Evolutionary conservation across 345 rosid genomes (phyloP).

Genomic region (Citrus inodora): DNA sequence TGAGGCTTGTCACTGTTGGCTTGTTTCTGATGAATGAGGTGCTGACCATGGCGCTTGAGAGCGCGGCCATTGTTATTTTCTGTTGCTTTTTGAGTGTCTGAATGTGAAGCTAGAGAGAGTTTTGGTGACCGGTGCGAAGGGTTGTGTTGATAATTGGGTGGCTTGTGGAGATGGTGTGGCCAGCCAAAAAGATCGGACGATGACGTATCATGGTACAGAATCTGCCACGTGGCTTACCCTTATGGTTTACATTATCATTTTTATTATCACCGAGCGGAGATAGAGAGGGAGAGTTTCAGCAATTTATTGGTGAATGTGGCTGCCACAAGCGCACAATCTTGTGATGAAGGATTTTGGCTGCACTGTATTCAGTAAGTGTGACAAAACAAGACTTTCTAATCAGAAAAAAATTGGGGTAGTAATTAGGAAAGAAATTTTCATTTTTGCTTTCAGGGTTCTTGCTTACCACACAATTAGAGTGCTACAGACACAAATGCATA

Average conservation of each 20-base stretch:
- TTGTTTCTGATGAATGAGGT: slow-evolving; percentile 53
- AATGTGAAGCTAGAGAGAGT: not conserved
- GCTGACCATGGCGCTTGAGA: slow-evolving; percentile 60
- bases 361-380: not conserved
- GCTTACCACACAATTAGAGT: not conserved
- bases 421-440: too few species aligned
- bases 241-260: slow-evolving; percentile 50
- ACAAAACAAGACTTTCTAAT: too few species aligned
- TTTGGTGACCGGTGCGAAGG: not conserved
- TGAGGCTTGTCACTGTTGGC: slow-evolving; percentile 37
- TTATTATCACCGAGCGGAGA: slow-evolving; percentile 19
- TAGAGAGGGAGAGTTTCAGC: not conserved
- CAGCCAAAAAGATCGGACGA: not conserved
- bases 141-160: slow-evolving; percentile 17
- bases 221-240: slow-evolving; percentile 61
- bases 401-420: not conserved
- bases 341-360: not conserved
- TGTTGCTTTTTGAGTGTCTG: not conserved
- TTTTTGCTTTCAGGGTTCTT: not conserved
- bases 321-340: slow-evolving; percentile 20
- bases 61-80: slow-evolving; percentile 38
- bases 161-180: slow-evolving; percentile 28
- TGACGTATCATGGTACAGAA: slow-evolving; percentile 23
- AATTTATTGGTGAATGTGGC: slow-evolving; percentile 21
- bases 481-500: not conserved